Evolutionary conservation across 768 basidiomycete species (phyloP), one percentile per base, ranked within the genome.

Genomic region (Rhodotorula babjevae): DNA sequence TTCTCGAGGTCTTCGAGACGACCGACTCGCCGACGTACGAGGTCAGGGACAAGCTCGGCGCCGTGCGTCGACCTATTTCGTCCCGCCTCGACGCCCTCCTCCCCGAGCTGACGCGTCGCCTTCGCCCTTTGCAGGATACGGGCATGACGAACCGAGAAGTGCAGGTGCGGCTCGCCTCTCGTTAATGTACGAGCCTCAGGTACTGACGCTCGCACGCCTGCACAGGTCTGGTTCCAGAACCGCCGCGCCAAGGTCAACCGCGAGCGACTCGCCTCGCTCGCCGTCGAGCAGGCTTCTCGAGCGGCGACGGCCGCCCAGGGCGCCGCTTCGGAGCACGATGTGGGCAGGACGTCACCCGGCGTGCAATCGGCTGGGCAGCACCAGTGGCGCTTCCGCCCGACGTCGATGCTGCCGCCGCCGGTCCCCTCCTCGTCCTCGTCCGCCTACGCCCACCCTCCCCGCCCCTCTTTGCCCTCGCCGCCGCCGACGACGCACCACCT

Each of bases 101-200:
- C 44, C 27, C n/a, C n/a, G n/a, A n/a, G n/a, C n/a, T n/a, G n/a
- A n/a, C n/a, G n/a, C n/a, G n/a, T n/a, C n/a, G n/a, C n/a, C 14
- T 14, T 78, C 79, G 29, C 78, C 77, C 56, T 14, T 11, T n/a
- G 3, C 42, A 77, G 44, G 74, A 79, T 63, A 74, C 82, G n/a
- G 80, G 80, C 19, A 83, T 83, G 82, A 80, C 81, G 2, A 81
- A 81, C 40, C 75, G 82, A 23, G 82, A 81, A 33, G 80, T 82
- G 1, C 82, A 61, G 27, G 59, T 44, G 21, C 12, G 59, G 9
- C 36, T 36, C 36, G 36, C 9, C 36, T 4, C 36, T 36, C 36
- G 36, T 36, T 9, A 9, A 4, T 4, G 36, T 36, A 9, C 36
- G 36, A 36, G 36, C 9, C 9, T 9, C 36, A 9, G 2, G 44